A percentile compares a stretch with the other conserved stretches of the same genome.
Conservation (phyloP, 2,329 filamentous ascomycete genomes). For the Bipolaris victoriae region DNA sequence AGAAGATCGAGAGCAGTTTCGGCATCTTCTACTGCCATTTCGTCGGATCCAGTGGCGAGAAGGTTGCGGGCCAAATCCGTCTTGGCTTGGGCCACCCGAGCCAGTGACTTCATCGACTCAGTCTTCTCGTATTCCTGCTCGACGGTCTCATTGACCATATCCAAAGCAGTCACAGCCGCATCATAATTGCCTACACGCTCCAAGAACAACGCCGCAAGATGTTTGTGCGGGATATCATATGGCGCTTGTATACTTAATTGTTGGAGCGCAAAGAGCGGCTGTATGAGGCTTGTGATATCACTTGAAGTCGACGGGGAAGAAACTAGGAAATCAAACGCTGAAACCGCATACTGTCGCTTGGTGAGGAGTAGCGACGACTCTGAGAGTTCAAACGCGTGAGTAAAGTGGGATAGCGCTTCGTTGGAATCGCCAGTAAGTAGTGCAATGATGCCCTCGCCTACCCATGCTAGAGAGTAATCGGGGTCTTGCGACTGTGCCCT, state of each 20-base stretch:
- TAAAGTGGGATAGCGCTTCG: conserved; percentile 85
- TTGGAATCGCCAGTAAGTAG: conserved; percentile 73
- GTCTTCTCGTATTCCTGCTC: conserved; percentile 85
- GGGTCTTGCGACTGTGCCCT: conserved; percentile 93
- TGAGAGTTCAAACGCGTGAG: conserved; percentile 91
- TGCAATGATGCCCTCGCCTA: conserved; percentile 88
- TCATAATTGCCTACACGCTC: conserved; percentile 76
- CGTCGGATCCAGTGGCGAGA: conserved; percentile 70
- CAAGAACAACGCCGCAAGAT: conserved; percentile 79
- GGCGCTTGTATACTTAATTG: conserved; percentile 78
- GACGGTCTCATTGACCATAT: conserved; percentile 69
- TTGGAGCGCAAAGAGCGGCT: conserved; percentile 85
- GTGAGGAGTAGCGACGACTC: conserved; percentile 75
- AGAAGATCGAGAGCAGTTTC: conserved; percentile 81
- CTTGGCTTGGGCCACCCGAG: conserved; percentile 80
- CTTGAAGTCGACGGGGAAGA: conserved; percentile 59
- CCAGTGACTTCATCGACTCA: conserved; percentile 76
- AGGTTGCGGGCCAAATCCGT: conserved; percentile 85
- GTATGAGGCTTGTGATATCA: conserved; percentile 70
- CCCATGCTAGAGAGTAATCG: conserved; percentile 90
- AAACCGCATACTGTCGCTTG: conserved; percentile 78
- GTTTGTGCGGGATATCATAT: conserved; percentile 72
- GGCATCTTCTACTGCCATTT: conserved; percentile 76
- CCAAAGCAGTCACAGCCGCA: conserved; percentile 68
- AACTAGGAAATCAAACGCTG: conserved; percentile 81